Base-by-base conservation (phyloP, 176 grass and related monocot species). In the Melocanna baccifera region DNA sequence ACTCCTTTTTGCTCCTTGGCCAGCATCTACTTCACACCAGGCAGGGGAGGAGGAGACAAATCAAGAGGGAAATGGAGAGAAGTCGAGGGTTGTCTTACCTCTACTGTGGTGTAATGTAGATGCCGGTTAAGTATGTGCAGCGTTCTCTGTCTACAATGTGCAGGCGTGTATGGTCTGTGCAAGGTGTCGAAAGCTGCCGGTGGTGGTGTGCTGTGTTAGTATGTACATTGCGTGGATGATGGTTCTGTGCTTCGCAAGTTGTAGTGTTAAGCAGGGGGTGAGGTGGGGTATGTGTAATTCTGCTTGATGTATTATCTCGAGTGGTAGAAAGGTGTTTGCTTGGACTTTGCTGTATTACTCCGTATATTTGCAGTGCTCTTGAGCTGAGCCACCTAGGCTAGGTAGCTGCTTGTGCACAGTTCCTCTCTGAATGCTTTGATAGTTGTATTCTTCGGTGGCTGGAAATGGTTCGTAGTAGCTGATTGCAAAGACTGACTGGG, bases 21-120 rank as follows among this genome's bases (percentile, higher is more conserved):
- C 81, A 75, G 59, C 71, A 84, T 91, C 70, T 77, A 61, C 75
- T 78, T 39, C 29, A 73, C 37, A 18, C n/a, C 61, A 81, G 66
- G 75, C 11, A 71, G 48, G 81, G 36, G 59, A 72, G 62, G 66
- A 74, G 42, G 62, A 39, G 63, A 51, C 45, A 39, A 18, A 82
- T 83, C 78, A 36, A 67, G 46, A 81, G 32, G 39, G 47, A 48
- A 81, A 67, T 20, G 40, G 45, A 51, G 40, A 87, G 18, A 61
- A 78, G 10, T 25, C 0, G 15, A 9, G 1, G 51, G 50, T 30
- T 77, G 62, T 57, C 61, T 65, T 84, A 41, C 73, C 71, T 66
- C 64, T 79, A 51, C 41, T 69, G 76, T 85, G 80, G 72, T 87
- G 78, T 78, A 57, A 67, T 58, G 77, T 82, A 85, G 90, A 82